Percentiles rank a stretch among this genome's conserved stretches.
Evolutionary conservation across 2,329 filamentous ascomycete genomes (phyloP).

Genomic region (Zelopaecilomyces penicillatus): DNA sequence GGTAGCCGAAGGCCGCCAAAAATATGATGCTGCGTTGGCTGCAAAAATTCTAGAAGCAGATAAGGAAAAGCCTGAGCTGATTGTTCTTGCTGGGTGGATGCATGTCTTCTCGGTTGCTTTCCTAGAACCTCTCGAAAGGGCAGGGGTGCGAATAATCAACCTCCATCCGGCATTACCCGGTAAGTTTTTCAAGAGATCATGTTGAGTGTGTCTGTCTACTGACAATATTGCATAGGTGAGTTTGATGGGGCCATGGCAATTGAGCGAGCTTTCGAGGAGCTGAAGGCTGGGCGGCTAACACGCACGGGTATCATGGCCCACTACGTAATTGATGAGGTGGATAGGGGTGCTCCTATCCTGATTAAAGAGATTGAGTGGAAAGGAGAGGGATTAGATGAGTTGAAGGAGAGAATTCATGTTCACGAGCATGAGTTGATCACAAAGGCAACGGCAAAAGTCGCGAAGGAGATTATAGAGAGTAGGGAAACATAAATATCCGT

Average conservation of each 20-base stretch:
- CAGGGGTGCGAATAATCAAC: slow-evolving; percentile 66
- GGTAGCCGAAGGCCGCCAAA: slow-evolving; percentile 49
- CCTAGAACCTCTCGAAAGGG: slow-evolving; percentile 55
- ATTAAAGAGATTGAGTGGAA: slow-evolving; percentile 59
- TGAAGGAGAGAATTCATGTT: slow-evolving; percentile 66
- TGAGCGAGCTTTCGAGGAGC: slow-evolving; percentile 67
- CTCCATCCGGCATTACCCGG: slow-evolving; percentile 60
- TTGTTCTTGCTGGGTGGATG: slow-evolving; percentile 84
- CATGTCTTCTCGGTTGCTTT: slow-evolving; percentile 67
- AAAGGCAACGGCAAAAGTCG: slow-evolving; percentile 53
- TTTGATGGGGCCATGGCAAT: slow-evolving; percentile 76
- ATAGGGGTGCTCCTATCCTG: slow-evolving; percentile 24
- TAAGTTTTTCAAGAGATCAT: background rate
- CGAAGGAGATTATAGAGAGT: slow-evolving; percentile 26
- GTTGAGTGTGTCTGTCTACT: too few relatives aligned
- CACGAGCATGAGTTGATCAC: slow-evolving; percentile 75
- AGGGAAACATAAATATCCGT: background rate
- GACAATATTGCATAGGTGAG: slow-evolving; percentile 38
- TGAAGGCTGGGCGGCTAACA: slow-evolving; percentile 53
- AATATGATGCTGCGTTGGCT: slow-evolving; percentile 70
- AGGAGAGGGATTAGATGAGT: slow-evolving; percentile 54
- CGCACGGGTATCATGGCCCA: slow-evolving; percentile 85
- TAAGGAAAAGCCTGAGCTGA: slow-evolving; percentile 56
- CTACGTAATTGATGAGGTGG: slow-evolving; percentile 54
- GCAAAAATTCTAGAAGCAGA: slow-evolving; percentile 46